Evolutionary conservation across 2,329 filamentous ascomycete species (phyloP).

Genomic region (Aspergillus fructus): DNA sequence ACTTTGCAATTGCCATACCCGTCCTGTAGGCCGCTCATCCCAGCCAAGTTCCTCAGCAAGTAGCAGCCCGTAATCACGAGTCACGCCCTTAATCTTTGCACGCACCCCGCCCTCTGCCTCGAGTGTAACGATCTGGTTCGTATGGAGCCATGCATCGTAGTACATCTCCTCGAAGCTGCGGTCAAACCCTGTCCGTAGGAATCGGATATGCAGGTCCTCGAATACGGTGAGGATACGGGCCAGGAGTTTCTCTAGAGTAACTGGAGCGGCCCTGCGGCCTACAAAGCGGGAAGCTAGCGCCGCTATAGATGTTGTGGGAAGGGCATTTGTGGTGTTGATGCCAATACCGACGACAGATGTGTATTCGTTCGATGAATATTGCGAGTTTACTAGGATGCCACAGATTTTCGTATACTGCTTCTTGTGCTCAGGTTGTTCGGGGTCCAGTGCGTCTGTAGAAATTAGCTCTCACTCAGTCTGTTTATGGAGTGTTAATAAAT

Average conservation of each 20-base stretch:
- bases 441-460: conserved; percentile 63
- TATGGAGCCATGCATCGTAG: conserved; percentile 84
- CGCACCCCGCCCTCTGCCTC: conserved; percentile 75
- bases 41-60: conserved; percentile 77
- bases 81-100: conserved; percentile 82
- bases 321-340: conserved; percentile 78
- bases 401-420: conserved; percentile 79
- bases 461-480: neutral
- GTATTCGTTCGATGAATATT: conserved; percentile 74
- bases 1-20: conserved; percentile 80
- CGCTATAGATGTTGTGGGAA: conserved; percentile 84
- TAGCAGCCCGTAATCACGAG: conserved; percentile 84
- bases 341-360: conserved; percentile 84
- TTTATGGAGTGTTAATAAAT: neutral
- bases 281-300: conserved; percentile 58
- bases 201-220: conserved; percentile 73
- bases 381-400: conserved; percentile 87
- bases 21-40: conserved; percentile 72
- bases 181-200: conserved; percentile 74
- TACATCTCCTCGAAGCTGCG: conserved; percentile 71
- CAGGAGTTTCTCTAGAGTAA: conserved; percentile 76
- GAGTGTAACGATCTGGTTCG: conserved; percentile 69
- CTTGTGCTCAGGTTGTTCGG: conserved; percentile 46
- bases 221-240: conserved; percentile 77
- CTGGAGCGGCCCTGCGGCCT: conserved; percentile 47